Conservation (phyloP, 257 asterid species). For the Solanum phureja region DNA sequence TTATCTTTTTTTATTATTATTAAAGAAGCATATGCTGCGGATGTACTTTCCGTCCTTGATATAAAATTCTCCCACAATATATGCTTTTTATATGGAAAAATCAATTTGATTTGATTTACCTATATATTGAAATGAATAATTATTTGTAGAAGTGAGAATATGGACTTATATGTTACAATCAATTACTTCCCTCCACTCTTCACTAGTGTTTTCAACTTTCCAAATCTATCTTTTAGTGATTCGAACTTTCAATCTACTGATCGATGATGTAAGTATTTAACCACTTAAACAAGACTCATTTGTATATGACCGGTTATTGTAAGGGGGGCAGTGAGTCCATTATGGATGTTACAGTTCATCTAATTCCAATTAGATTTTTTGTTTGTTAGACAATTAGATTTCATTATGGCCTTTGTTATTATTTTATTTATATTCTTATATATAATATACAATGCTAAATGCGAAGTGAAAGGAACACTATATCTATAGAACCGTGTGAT, state of each 20-base stretch:
- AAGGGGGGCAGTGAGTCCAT: not conserved
- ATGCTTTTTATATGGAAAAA: not conserved
- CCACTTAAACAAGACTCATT: rapidly evolving
- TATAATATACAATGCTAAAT: too few relatives aligned
- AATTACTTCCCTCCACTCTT: not conserved
- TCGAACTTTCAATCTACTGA: too few relatives aligned
- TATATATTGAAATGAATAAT: not conserved
- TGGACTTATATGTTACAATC: not conserved
- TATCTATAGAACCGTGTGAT: not conserved
- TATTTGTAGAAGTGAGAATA: not conserved
- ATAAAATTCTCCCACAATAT: not conserved
- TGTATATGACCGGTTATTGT: not conserved
- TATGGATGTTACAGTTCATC: not conserved
- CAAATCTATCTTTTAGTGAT: too few relatives aligned
- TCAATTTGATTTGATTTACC: not conserved
- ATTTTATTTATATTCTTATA: too few relatives aligned
- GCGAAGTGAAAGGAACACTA: too few relatives aligned
- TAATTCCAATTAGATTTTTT: not conserved
- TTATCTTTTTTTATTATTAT: not conserved
- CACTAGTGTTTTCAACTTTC: too few relatives aligned
- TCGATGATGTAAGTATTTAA: not conserved
- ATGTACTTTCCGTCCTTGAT: not conserved
- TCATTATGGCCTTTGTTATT: too few relatives aligned
- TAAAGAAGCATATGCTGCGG: not conserved
- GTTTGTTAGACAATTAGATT: too few relatives aligned